phyloP scores from a whole-genome alignment of 306 rosid genomes.

The Delonix regia region DNA sequence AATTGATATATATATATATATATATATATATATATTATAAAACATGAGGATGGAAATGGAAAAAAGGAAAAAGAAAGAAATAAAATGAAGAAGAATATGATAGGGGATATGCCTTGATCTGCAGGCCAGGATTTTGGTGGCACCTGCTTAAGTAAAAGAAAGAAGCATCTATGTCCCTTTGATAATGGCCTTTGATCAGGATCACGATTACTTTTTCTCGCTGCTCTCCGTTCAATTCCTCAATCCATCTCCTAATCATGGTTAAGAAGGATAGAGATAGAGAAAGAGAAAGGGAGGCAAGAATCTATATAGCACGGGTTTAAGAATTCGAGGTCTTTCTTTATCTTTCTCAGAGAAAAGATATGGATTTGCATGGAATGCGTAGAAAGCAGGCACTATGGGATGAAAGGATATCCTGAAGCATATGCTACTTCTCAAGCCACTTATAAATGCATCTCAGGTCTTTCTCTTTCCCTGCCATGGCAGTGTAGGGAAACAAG shows the following conservation, averaged over 20 bases:
- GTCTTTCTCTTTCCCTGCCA: constrained; percentile 1
- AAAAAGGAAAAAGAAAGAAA: background rate
- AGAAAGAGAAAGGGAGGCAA: background rate
- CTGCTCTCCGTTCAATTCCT: background rate
- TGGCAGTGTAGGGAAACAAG: background rate
- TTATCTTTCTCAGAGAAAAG: constrained; percentile 29
- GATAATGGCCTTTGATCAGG: background rate
- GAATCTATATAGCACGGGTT: background rate
- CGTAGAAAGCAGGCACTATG: constrained; percentile 37
- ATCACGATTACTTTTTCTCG: background rate
- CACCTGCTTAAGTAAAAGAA: too few species aligned
- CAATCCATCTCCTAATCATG: background rate
- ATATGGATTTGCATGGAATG: constrained; percentile 34
- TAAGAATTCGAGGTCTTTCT: too few species aligned
- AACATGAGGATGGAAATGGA: too few species aligned
- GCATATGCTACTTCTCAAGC: constrained; percentile 50
- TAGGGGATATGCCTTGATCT: background rate
- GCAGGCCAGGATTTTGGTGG: background rate
- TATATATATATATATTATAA: too few species aligned
- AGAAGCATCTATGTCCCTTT: background rate
- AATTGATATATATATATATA: too few species aligned
- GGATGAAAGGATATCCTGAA: constrained; percentile 50
- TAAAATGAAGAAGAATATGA: background rate
- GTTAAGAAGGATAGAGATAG: background rate
- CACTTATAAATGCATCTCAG: constrained; percentile 27